These are phyloP conservation scores for Pyrus communis DNA, from an alignment of 306 rosid genomes.

Conservation along the genomic window DNA sequence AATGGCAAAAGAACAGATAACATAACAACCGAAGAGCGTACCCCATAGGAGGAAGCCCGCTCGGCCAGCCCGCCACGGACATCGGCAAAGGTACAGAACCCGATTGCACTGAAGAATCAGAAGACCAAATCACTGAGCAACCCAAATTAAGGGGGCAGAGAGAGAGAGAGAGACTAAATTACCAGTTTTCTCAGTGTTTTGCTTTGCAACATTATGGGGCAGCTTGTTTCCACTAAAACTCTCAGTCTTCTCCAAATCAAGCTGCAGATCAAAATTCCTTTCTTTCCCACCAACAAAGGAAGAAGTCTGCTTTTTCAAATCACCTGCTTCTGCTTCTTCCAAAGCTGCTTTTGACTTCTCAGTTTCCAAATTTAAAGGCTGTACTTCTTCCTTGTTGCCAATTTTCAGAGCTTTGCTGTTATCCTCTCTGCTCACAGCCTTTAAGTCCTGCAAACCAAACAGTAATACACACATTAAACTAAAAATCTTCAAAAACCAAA, in stretches of 20 bases:
- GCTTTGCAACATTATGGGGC: constrained; percentile 37
- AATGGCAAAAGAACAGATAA: not conserved
- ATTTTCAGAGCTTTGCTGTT: constrained; percentile 37
- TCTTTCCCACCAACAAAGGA: constrained; percentile 29
- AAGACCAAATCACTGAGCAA: constrained; percentile 13
- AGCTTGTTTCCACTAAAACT: constrained; percentile 35
- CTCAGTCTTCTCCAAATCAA: constrained; percentile 72
- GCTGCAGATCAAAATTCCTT: constrained; percentile 50
- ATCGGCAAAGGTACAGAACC: constrained; percentile 62
- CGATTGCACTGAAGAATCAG: constrained; percentile 44
- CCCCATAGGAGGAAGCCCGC: constrained; percentile 91
- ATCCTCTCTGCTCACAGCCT: constrained; percentile 48
- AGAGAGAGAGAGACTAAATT: not conserved
- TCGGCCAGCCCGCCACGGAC: constrained; percentile 78
- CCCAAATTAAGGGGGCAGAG: not conserved
- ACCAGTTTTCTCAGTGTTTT: constrained; percentile 55
- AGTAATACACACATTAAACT: not conserved
- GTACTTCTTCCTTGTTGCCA: constrained; percentile 37
- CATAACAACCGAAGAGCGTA: constrained; percentile 31
- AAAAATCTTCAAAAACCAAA: not conserved
- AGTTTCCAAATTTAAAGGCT: constrained; percentile 29
- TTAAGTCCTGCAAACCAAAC: constrained; percentile 47
- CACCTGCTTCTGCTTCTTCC: constrained; percentile 36
- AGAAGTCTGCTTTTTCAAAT: constrained; percentile 27
- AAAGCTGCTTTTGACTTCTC: constrained; percentile 33